A percentile compares a stretch with the other conserved stretches of the same genome.
Conservation (phyloP, 2,329 filamentous ascomycete species). For the Fusarium pilosicola region DNA sequence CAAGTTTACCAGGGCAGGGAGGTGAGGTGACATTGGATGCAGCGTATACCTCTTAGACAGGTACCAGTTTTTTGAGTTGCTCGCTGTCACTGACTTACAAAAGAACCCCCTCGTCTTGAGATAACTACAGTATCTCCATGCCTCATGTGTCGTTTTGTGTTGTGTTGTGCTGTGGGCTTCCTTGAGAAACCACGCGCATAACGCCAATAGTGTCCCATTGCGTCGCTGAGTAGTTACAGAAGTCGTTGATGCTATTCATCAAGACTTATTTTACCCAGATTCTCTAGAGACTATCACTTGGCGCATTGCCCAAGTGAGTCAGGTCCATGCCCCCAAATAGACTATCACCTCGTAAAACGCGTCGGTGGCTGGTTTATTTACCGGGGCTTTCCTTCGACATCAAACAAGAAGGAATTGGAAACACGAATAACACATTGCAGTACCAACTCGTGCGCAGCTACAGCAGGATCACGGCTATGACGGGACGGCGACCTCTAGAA, state of each 20-base stretch:
- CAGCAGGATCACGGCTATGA: constrained; percentile 29
- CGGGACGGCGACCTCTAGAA: constrained; percentile 31
- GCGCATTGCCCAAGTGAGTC: constrained; percentile 3
- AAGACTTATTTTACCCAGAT: background rate
- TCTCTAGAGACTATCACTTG: background rate
- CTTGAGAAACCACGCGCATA: background rate
- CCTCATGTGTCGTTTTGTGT: background rate
- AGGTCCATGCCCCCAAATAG: background rate
- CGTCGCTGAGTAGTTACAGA: background rate
- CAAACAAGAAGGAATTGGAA: background rate
- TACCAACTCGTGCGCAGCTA: constrained; percentile 19
- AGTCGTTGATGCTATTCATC: background rate
- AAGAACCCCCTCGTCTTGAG: background rate
- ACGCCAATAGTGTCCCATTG: background rate
- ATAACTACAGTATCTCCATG: background rate
- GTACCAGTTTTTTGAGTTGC: background rate
- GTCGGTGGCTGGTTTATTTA: constrained; percentile 25
- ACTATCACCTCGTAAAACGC: constrained; percentile 17
- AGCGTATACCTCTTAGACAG: background rate
- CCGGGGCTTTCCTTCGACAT: constrained; percentile 6
- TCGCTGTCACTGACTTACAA: constrained; percentile 6
- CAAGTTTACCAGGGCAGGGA: constrained; percentile 3
- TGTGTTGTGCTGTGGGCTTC: background rate
- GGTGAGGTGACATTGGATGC: constrained; percentile 5
- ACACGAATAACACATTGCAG: constrained; percentile 24